Base-by-base conservation (phyloP, 768 basidiomycete genomes). In the Nevesoporus exiguus region DNA sequence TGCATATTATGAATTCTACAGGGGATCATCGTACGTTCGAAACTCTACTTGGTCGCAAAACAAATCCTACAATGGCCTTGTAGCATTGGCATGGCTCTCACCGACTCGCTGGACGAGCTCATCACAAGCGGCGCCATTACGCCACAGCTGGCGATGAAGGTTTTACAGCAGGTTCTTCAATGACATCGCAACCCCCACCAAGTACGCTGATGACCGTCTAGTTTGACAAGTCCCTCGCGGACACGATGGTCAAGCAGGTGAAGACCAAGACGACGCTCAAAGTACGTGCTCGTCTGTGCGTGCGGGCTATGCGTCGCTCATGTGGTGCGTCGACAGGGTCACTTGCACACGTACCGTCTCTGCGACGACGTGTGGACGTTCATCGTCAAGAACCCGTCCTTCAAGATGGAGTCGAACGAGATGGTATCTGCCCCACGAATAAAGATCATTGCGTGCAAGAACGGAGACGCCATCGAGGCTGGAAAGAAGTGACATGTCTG, bases 321-420 rank as follows among this genome's bases (percentile, higher is more conserved):
- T 24, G 22, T 17, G 9, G 2, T 54, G 36, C 1, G 31, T 40
- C 51, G 47, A 13, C 58, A 91, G 92, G 96, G 93, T 17, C 90
- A 95, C 68, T 73, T 98, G 51, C 83, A 89, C 61, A 98, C 93
- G 2, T 99, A 97, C 71, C 84, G 92, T 8, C 79, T 93, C 4
- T 93, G 91, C 70, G 93, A 96, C 74, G 94, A 95, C 66, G 96
- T 98, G 45, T 98, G 97, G 97, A 98, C 96, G 49, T 99, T 98
- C 72, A 90, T 96, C 58, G 90, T 98, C 47, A 91, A 93, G 71
- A 86, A 95, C 62, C 88, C 95, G 9, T 75, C 76, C 15, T 96
- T 99, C 75, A 98, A 98, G 74, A 93, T 98, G 88, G 97, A 99
- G 71, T 82, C 85, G 59, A 90, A 88, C 69, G 86, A 91, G 66